A percentile compares a stretch with the other conserved stretches of the same genome.
phyloP scores from a whole-genome alignment of 352 stramenopile species.

The Phytophthora europaea region DNA sequence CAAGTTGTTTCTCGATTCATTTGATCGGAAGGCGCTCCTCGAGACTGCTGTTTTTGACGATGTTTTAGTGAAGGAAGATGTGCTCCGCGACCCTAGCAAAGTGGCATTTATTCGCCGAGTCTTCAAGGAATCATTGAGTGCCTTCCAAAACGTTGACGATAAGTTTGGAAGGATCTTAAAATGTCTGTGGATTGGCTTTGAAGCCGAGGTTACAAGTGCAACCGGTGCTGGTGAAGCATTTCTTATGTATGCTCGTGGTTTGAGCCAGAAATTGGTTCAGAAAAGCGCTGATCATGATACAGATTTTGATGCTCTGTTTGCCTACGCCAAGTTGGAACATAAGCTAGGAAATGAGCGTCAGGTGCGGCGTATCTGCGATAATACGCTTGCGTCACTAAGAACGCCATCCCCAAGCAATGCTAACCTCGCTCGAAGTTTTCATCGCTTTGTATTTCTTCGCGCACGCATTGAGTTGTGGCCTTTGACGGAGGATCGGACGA shows the following conservation, averaged over 20 bases:
- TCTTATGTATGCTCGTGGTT: conserved; percentile 31
- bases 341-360: conserved; percentile 54
- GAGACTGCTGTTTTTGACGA: conserved; percentile 32
- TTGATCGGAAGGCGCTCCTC: conserved; percentile 37
- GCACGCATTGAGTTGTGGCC: conserved; percentile 49
- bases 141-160: conserved; percentile 26
- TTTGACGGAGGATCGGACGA: conserved; percentile 7
- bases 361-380: conserved; percentile 66
- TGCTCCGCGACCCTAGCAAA: conserved; percentile 47
- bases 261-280: conserved; percentile 49
- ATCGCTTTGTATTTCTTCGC: conserved; percentile 69
- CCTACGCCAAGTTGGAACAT: conserved; percentile 69
- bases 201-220: conserved; percentile 38
- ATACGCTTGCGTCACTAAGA: conserved; percentile 49
- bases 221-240: background rate
- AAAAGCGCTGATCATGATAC: conserved; percentile 9
- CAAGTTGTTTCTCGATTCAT: conserved; percentile 41
- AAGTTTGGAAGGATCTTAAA: conserved; percentile 40
- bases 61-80: conserved; percentile 30
- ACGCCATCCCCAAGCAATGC: conserved; percentile 2
- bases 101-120: conserved; percentile 56
- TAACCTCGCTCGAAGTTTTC: conserved; percentile 35
- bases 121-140: conserved; percentile 39
- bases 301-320: conserved; percentile 47
- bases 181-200: conserved; percentile 62